Conservation (phyloP, 768 basidiomycete genomes). For the Tylopilus subfusipes region DNA sequence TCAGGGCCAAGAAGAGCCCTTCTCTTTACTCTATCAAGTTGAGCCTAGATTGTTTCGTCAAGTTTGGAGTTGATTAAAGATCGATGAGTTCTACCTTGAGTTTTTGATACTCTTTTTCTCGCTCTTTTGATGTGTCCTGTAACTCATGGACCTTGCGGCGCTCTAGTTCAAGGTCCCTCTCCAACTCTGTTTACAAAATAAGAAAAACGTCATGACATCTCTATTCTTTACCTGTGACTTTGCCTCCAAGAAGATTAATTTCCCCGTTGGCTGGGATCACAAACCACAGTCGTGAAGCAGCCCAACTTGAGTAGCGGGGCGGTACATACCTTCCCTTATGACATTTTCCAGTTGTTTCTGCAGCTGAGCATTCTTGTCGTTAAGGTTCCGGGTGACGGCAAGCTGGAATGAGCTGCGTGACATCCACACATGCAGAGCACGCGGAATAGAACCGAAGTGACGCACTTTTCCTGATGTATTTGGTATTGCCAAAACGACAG, state of each 20-base stretch:
- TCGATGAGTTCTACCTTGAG: constrained; percentile 53
- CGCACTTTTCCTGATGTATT: constrained; percentile 77
- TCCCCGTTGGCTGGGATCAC: constrained; percentile 65
- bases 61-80: background rate
- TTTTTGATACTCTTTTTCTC: constrained; percentile 85
- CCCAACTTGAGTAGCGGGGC: background rate
- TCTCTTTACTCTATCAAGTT: constrained; percentile 81
- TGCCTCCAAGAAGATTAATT: constrained; percentile 64
- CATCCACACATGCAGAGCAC: constrained; percentile 1
- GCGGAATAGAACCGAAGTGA: background rate
- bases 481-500: constrained; percentile 93
- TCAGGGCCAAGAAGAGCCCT: constrained; percentile 64
- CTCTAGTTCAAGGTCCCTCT: constrained; percentile 78
- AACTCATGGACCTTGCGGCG: constrained; percentile 69
- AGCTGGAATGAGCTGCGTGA: constrained; percentile 63
- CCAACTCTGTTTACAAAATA: constrained; percentile 50
- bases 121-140: constrained; percentile 69
- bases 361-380: constrained; percentile 76
- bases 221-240: constrained; percentile 50
- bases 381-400: constrained; percentile 74
- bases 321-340: constrained; percentile 66
- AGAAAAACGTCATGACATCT: background rate
- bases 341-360: constrained; percentile 87
- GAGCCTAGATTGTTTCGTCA: constrained; percentile 41
- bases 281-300: background rate